Evolutionary conservation across 768 basidiomycete species (phyloP), one percentile per base, ranked within the genome.

Genomic region (Mycena vulgaris): DNA sequence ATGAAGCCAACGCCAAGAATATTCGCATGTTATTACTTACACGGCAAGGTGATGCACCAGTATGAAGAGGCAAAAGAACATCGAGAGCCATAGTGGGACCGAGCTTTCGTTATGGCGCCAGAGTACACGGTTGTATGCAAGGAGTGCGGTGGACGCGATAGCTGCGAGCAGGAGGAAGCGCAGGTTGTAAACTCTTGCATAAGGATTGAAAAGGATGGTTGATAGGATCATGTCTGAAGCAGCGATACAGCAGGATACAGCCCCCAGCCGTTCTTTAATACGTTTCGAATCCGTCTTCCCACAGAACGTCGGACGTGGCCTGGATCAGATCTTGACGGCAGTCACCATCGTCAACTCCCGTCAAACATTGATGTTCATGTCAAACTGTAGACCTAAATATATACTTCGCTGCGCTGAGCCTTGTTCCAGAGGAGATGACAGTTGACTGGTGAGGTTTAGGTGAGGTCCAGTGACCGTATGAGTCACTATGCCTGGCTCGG

Each of bases 51-150:
- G 47, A 42, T 62, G 60, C 23, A 48, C 60, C 1, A 25, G 60
- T 37, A 62, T 16, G 47, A 62, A 62, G 31, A 62, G 47, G 33
- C n/a, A 49, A 49, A 62, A 62, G 35, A 61, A 61, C 59, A 61
- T 61, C 31, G 59, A 61, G 59, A 61, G 59, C 59, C 59, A 61
- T 25, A 61, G 47, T 48, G 59, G 59, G 59, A 61, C 31, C 59
- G 59, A 61, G 59, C 31, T 61, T 61, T 61, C 33, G 59, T 61
- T 61, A 61, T 61, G 59, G 45, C 59, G 59, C 59, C 59, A 61
- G 59, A 31, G 60, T 35, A 62, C 60, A 37, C 47, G 60, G 60
- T 49, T 62, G 60, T 62, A 62, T 37, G 60, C 60, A 62, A 23
- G 47, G 60, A 62, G 47, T 11, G 60, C 60, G 60, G 47, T 27